Base-by-base conservation (phyloP, 2,329 filamentous ascomycete species). In the Beauveria pseudobassiana region DNA sequence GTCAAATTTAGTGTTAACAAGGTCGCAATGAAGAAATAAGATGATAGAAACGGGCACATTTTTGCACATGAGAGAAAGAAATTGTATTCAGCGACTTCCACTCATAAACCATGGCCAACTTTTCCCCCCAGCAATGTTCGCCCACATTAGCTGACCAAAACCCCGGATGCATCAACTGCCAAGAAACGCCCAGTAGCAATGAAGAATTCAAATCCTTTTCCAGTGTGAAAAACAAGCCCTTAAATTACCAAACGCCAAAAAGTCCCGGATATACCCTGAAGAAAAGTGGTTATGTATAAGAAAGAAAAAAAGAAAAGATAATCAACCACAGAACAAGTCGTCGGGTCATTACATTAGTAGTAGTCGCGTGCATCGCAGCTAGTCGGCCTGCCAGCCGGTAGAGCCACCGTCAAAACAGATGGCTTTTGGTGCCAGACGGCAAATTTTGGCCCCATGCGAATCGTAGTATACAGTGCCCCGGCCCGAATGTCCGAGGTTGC, bases 281-380 rank as follows among this genome's bases (percentile, higher is more conserved):
- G 7, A 59, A 60, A 60, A 30, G 46, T 40, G 48, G 57, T 43
- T 43, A 59, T 59, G 34, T 59, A 34, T 51, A 59, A 53, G 10
- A 46, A 51, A 24, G 10, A 38, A 42, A 28, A 48, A 22, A 57
- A 42, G 43, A n/a, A 28, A 22, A 38, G 20, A 48, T 16, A 22
- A 50, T 34, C 34, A 51, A 59, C 46, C 46, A 52, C 56, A 51
- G 56, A 24, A 51, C 49, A 24, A 16, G 40, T 53, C 24, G 48
- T 60, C 40, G 57, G 38, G 52, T 60, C 57, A 60, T 53, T 52
- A 60, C 49, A 60, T 46, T 60, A 60, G 26, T 60, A 53, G 49
- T 60, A 14, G 57, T 60, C 57, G 57, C 49, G 42, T 20, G 40
- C 40, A 46, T 53, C 45, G 57, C 57, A 53, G 49, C 40, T n/a